A percentile compares a stretch with the other conserved stretches of the same genome.
Conservation (phyloP, 2,329 filamentous ascomycete genomes). For the Zarea fungicola region DNA sequence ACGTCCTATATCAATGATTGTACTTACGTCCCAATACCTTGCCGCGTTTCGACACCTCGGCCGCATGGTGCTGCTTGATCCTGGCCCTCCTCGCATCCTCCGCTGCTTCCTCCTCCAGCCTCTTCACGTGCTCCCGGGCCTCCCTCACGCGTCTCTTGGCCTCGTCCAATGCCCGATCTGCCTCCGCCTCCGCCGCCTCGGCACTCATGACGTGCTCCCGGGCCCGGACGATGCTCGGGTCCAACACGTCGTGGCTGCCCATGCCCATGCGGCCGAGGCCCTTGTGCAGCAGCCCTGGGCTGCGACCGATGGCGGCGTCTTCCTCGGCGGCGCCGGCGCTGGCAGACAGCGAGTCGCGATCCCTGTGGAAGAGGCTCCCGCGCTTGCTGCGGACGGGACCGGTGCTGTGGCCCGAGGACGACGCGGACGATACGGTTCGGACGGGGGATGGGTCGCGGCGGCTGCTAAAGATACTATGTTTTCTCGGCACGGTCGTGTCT, state of each 20-base stretch:
- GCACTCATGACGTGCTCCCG: constrained; percentile 57
- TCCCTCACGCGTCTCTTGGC: constrained; percentile 56
- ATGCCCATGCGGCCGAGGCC: constrained; percentile 35
- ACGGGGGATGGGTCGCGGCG: constrained; percentile 25
- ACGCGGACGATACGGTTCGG: constrained; percentile 21
- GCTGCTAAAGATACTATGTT: constrained; percentile 33
- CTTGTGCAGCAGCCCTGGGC: constrained; percentile 30
- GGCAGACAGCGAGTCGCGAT: constrained; percentile 18
- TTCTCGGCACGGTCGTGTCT: constrained; percentile 27
- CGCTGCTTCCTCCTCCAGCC: constrained; percentile 59
- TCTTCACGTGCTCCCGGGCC: constrained; percentile 57
- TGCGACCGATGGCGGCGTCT: background rate
- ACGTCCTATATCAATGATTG: too few relatives aligned
- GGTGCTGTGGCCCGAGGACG: constrained; percentile 3
- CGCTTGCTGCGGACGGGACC: constrained; percentile 14
- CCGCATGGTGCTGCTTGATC: constrained; percentile 63
- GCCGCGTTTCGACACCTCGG: constrained; percentile 61
- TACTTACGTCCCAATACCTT: constrained; percentile 63
- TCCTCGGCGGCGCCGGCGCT: constrained; percentile 20
- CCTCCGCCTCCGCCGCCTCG: constrained; percentile 59
- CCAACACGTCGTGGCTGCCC: constrained; percentile 43
- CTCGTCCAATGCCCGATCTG: constrained; percentile 56
- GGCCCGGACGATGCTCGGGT: constrained; percentile 57
- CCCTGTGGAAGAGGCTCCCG: constrained; percentile 23
- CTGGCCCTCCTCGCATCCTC: constrained; percentile 61